Percentiles rank a stretch among this genome's conserved stretches.
Evolutionary conservation across 495 filamentous ascomycete genomes (phyloP).

Genomic region (Podospora tetraspora): DNA sequence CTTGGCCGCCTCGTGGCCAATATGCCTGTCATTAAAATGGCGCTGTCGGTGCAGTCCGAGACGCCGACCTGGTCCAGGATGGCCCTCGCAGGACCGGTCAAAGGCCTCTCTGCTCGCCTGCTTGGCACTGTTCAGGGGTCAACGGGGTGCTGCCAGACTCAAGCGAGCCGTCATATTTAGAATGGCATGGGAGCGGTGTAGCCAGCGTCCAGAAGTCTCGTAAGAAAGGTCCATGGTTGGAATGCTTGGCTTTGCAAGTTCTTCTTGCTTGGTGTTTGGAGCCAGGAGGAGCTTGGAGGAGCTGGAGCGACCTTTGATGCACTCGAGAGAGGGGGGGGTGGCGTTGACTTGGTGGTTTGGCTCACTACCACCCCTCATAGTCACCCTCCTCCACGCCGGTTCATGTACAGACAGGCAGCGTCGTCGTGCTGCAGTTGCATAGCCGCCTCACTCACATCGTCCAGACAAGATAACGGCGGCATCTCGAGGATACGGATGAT

Average conservation of each 20-base stretch:
- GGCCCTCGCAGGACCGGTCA: neutral
- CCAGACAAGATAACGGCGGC: neutral
- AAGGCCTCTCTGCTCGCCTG: neutral
- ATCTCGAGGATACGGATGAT: neutral
- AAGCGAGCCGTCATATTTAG: neutral
- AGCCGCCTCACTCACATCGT: neutral
- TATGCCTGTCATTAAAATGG: slow-evolving; percentile 14
- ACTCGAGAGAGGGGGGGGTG: neutral
- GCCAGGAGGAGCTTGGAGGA: neutral
- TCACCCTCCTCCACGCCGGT: neutral
- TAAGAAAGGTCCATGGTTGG: neutral
- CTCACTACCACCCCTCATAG: neutral
- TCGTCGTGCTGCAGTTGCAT: neutral
- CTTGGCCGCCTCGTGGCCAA: slow-evolving; percentile 8
- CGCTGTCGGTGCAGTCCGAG: slow-evolving; percentile 1
- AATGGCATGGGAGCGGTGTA: neutral
- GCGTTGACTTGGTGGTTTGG: neutral
- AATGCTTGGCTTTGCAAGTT: neutral
- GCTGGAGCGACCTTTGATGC: neutral
- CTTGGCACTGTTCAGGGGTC: neutral
- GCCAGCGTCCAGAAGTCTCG: neutral
- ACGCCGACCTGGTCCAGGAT: neutral
- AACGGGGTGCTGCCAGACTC: neutral
- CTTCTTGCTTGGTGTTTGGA: neutral
- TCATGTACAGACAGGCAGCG: neutral